These are phyloP conservation scores for Phytophthora fragariae DNA, from an alignment of 352 stramenopile genomes.

Conservation along the genomic window DNA sequence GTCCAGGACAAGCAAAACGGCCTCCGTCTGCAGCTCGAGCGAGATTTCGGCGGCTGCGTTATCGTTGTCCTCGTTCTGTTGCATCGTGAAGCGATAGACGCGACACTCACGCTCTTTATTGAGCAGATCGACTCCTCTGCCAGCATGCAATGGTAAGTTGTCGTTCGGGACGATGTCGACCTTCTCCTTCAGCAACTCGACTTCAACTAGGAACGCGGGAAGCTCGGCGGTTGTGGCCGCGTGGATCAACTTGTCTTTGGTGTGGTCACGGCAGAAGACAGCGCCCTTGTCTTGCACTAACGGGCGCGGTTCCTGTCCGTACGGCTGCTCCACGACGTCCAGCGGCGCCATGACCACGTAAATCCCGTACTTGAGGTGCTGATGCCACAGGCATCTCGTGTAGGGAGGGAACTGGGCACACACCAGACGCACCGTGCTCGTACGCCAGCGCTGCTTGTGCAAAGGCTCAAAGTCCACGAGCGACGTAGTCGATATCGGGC, in stretches of 20 bases:
- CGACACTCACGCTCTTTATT: slow-evolving; percentile 51
- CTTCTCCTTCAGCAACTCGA: slow-evolving; percentile 60
- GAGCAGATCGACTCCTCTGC: slow-evolving; percentile 34
- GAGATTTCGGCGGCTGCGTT: slow-evolving; percentile 26
- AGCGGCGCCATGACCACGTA: slow-evolving; percentile 56
- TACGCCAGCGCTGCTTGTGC: slow-evolving; percentile 57
- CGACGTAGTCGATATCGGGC: slow-evolving; percentile 44
- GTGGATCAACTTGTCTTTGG: slow-evolving; percentile 53
- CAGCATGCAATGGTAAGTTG: slow-evolving; percentile 36
- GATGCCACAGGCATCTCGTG: slow-evolving; percentile 52
- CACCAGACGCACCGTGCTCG: slow-evolving; percentile 42
- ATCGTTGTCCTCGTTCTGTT: slow-evolving; percentile 9
- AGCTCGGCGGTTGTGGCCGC: slow-evolving; percentile 40
- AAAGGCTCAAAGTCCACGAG: slow-evolving; percentile 56
- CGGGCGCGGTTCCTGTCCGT: slow-evolving; percentile 22
- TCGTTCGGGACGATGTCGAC: slow-evolving; percentile 27
- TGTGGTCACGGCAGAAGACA: slow-evolving; percentile 66
- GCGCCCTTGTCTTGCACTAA: slow-evolving; percentile 42
- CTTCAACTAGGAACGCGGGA: slow-evolving; percentile 56
- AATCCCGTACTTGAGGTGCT: slow-evolving; percentile 56
- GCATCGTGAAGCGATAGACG: slow-evolving; percentile 54
- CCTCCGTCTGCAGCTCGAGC: slow-evolving; percentile 41
- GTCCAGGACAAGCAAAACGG: slow-evolving; percentile 47
- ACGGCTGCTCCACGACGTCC: slow-evolving; percentile 41
- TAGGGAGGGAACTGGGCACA: slow-evolving; percentile 47